Evolutionary conservation across 106 monocot species (phyloP).

Genomic region (Apostasia ramifera): DNA sequence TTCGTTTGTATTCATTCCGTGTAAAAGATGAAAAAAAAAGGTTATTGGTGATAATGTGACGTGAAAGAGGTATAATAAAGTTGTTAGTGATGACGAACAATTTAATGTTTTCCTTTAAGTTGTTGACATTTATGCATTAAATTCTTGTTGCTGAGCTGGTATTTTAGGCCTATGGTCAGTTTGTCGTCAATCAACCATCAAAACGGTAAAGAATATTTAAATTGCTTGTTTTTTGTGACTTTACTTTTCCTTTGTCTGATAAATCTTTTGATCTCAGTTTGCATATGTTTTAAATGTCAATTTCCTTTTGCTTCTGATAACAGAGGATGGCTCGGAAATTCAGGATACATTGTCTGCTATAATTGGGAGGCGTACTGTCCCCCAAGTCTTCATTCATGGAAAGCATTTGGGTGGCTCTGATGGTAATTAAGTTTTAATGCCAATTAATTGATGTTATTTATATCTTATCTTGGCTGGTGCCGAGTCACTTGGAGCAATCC

Average conservation of each 20-base stretch:
- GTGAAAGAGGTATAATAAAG: too few relatives aligned
- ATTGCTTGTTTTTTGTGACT: neutral
- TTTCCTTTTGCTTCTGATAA: neutral
- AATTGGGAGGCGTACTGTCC: constrained; percentile 22
- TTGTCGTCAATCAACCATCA: too few relatives aligned
- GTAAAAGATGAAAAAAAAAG: too few relatives aligned
- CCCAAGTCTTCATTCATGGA: constrained; percentile 28
- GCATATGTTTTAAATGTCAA: neutral
- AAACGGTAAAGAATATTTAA: too few relatives aligned
- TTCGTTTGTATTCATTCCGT: too few relatives aligned
- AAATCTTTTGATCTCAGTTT: neutral
- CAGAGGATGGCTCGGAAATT: constrained; percentile 20
- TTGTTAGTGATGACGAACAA: too few relatives aligned
- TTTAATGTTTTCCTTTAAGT: too few relatives aligned
- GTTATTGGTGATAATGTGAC: too few relatives aligned
- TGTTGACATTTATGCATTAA: too few relatives aligned
- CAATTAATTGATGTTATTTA: neutral
- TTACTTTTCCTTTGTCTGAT: neutral
- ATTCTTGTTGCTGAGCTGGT: too few relatives aligned
- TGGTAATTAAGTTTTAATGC: constrained; percentile 12
- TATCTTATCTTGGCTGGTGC: neutral
- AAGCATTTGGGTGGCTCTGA: constrained; percentile 35
- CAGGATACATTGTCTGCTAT: constrained; percentile 14
- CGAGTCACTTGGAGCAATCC: neutral
- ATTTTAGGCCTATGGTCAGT: too few relatives aligned